These are phyloP conservation scores for Rhizodiscina lignyota DNA, from an alignment of 495 filamentous ascomycete species.

Conservation along the genomic window DNA sequence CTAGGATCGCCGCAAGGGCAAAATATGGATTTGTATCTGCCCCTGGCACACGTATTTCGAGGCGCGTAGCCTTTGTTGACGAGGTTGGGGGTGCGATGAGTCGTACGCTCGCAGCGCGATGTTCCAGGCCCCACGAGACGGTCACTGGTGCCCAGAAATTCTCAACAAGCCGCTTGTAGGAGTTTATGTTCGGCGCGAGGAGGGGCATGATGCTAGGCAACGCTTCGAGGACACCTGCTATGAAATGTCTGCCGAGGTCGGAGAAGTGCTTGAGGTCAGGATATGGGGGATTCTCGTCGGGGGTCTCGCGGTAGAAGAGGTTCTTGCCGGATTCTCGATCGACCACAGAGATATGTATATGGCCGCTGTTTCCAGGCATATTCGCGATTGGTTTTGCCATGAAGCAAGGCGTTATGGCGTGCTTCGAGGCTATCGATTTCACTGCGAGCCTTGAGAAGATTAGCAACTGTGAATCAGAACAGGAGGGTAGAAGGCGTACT, in stretches of 20 bases:
- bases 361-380: slow-evolving; percentile 81
- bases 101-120: slow-evolving; percentile 80
- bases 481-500: slow-evolving; percentile 32
- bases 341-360: slow-evolving; percentile 83
- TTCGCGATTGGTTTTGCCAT: slow-evolving; percentile 96
- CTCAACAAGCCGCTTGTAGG: slow-evolving; percentile 93
- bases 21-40: slow-evolving; percentile 82
- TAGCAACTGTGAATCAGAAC: neutral
- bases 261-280: slow-evolving; percentile 65
- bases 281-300: slow-evolving; percentile 50
- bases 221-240: slow-evolving; percentile 77
- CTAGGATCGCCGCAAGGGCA: slow-evolving; percentile 74
- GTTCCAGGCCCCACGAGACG: slow-evolving; percentile 91
- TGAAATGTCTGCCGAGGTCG: slow-evolving; percentile 80
- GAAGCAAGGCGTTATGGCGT: slow-evolving; percentile 89
- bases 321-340: slow-evolving; percentile 50
- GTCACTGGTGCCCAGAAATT: slow-evolving; percentile 99
- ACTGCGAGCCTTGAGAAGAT: slow-evolving; percentile 46
- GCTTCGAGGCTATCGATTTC: slow-evolving; percentile 67
- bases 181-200: slow-evolving; percentile 86
- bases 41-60: slow-evolving; percentile 82
- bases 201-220: slow-evolving; percentile 92
- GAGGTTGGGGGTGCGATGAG: slow-evolving; percentile 76
- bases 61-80: slow-evolving; percentile 67
- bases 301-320: slow-evolving; percentile 53